Conservation (phyloP, 2,329 filamentous ascomycete genomes). For the Bipolaris gigantea region DNA sequence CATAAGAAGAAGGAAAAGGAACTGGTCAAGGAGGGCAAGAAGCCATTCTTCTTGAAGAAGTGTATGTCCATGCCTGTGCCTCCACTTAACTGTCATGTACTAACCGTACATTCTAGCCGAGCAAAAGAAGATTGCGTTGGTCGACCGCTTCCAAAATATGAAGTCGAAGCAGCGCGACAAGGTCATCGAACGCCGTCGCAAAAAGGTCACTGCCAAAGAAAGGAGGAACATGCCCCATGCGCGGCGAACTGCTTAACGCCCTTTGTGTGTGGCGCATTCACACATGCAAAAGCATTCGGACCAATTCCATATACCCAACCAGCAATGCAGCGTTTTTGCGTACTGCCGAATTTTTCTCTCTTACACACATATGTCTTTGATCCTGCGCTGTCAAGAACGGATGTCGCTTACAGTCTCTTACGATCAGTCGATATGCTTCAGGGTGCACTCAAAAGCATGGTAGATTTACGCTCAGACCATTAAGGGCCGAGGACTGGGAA, state of each 20-base stretch:
- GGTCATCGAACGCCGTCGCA: slow-evolving; percentile 81
- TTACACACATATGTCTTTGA: not conserved
- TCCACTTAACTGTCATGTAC: slow-evolving; percentile 3
- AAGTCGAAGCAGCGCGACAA: slow-evolving; percentile 82
- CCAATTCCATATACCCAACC: slow-evolving; percentile 10
- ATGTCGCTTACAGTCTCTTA: not conserved
- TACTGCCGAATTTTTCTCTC: not conserved
- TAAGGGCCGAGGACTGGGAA: not conserved
- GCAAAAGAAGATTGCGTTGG: slow-evolving; percentile 81
- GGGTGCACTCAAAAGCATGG: not conserved
- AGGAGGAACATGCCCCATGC: slow-evolving; percentile 61
- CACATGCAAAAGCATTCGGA: not conserved
- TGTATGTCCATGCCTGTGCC: slow-evolving; percentile 38
- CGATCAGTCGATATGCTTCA: not conserved
- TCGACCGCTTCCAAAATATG: slow-evolving; percentile 79
- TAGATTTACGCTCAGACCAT: not conserved
- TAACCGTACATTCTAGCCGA: slow-evolving; percentile 57
- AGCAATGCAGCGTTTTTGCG: not conserved
- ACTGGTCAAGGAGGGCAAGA: slow-evolving; percentile 82
- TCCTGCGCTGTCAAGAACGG: not conserved
- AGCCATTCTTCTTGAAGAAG: slow-evolving; percentile 90
- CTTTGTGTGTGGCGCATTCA: not conserved
- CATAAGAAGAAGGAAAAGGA: slow-evolving; percentile 85
- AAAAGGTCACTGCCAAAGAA: slow-evolving; percentile 87
- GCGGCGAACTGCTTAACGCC: slow-evolving; percentile 31